Conservation (phyloP, 2,329 filamentous ascomycete species). For the Pseudogymnoascus sp. region DNA sequence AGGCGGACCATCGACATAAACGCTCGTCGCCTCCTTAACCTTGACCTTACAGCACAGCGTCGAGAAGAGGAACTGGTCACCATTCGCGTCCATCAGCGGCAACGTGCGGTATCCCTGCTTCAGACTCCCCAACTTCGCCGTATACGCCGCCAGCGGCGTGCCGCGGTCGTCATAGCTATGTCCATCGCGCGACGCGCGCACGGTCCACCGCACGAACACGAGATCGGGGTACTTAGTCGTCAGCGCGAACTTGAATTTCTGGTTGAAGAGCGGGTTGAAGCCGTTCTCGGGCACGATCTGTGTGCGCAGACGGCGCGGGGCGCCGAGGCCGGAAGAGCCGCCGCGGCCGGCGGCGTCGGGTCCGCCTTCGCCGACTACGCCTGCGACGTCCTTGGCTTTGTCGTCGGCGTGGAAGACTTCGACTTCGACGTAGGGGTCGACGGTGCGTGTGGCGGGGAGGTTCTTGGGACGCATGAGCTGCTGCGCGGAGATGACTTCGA, state of each 20-base stretch:
- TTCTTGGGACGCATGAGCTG: slow-evolving; percentile 78
- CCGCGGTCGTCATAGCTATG: slow-evolving; percentile 55
- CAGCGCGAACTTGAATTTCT: slow-evolving; percentile 68
- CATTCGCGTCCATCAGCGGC: slow-evolving; percentile 77
- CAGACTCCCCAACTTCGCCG: slow-evolving; percentile 80
- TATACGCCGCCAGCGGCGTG: slow-evolving; percentile 69
- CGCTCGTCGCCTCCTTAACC: slow-evolving; percentile 48
- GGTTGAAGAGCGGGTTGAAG: slow-evolving; percentile 84
- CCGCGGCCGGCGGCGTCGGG: slow-evolving; percentile 52
- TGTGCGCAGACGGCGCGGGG: slow-evolving; percentile 70
- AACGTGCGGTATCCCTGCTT: slow-evolving; percentile 90
- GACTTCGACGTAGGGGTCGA: slow-evolving; percentile 91
- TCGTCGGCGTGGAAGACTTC: slow-evolving; percentile 93
- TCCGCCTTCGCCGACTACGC: slow-evolving; percentile 56
- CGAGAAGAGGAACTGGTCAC: slow-evolving; percentile 90
- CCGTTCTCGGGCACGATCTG: slow-evolving; percentile 78
- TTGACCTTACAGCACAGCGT: slow-evolving; percentile 86
- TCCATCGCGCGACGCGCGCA: slow-evolving; percentile 77
- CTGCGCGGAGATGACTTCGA: slow-evolving; percentile 88
- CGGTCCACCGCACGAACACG: slow-evolving; percentile 87
- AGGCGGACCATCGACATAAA: slow-evolving; percentile 43
- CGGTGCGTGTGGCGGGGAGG: slow-evolving; percentile 60
- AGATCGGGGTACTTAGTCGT: slow-evolving; percentile 92
- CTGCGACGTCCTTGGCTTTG: slow-evolving; percentile 78
- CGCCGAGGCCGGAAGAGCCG: slow-evolving; percentile 57